These are phyloP conservation scores for Amniculicola lignicola DNA, from an alignment of 495 filamentous ascomycete species.

Conservation along the genomic window DNA sequence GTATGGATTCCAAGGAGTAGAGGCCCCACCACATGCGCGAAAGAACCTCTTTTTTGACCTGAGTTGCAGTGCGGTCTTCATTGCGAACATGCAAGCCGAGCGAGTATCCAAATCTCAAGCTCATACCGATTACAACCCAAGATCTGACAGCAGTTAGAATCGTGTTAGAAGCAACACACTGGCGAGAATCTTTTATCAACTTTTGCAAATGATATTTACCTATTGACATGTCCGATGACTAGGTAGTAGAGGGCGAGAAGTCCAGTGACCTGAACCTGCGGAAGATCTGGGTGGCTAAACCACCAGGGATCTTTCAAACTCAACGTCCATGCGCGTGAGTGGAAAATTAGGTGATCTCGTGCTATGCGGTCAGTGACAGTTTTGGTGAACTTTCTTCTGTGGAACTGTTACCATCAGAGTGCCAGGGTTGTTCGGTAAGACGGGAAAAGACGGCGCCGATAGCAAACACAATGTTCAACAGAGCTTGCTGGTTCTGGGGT, in stretches of 20 bases:
- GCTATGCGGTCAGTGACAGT: constrained; percentile 36
- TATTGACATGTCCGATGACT: constrained; percentile 56
- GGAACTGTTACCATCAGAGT: constrained; percentile 20
- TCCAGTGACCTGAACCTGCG: constrained; percentile 58
- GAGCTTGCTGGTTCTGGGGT: constrained; percentile 51
- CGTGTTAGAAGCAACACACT: constrained; percentile 4
- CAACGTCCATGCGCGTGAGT: constrained; percentile 52
- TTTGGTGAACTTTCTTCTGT: background rate
- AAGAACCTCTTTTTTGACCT: constrained; percentile 23
- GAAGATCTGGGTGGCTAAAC: constrained; percentile 36
- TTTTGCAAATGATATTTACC: too few species aligned
- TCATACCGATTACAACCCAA: constrained; percentile 59
- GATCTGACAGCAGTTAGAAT: constrained; percentile 45
- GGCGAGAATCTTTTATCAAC: too few species aligned
- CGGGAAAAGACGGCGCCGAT: constrained; percentile 54
- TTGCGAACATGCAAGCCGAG: constrained; percentile 62
- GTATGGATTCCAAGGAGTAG: constrained; percentile 27
- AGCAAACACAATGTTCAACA: constrained; percentile 63
- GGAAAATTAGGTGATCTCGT: constrained; percentile 55
- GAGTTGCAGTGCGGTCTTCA: constrained; percentile 32
- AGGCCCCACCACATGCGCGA: constrained; percentile 31
- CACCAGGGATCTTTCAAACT: constrained; percentile 39
- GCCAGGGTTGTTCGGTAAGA: constrained; percentile 46
- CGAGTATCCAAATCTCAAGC: constrained; percentile 54
- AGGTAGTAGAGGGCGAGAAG: constrained; percentile 60